phyloP scores from a whole-genome alignment of 768 basidiomycete genomes.

The Podaxis carcinomalis region DNA sequence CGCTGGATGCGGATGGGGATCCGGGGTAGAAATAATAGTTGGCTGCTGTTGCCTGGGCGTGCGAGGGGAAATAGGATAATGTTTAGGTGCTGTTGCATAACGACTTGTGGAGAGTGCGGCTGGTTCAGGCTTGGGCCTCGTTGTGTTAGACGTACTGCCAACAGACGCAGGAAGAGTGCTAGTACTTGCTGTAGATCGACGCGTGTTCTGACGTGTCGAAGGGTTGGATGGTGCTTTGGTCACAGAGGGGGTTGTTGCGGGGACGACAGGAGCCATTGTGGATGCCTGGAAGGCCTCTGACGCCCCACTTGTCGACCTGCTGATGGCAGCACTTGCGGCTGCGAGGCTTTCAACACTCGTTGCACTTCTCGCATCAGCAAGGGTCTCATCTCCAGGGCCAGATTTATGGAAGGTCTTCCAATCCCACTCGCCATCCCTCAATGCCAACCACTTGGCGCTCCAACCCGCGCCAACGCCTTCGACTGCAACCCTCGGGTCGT shows the following conservation, averaged over 20 bases:
- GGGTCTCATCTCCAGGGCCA: conserved; percentile 25
- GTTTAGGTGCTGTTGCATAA: conserved; percentile 27
- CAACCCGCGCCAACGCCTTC: conserved; percentile 66
- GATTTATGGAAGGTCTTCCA: conserved; percentile 59
- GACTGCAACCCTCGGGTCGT: conserved; percentile 65
- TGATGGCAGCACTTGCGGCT: conserved; percentile 22
- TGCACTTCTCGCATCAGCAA: conserved; percentile 42
- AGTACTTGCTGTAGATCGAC: conserved; percentile 18
- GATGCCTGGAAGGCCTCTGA: conserved; percentile 23
- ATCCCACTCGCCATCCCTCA: conserved; percentile 56
- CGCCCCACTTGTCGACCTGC: conserved; percentile 26
- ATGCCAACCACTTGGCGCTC: conserved; percentile 53
- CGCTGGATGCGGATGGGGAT: conserved; percentile 73
- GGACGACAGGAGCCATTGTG: conserved; percentile 20
- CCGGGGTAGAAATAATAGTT: conserved; percentile 32
- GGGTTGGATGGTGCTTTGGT: conserved; percentile 7
- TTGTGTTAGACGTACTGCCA: conserved; percentile 21
- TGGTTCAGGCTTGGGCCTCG: conserved; percentile 36
- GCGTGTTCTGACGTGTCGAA: conserved; percentile 15
- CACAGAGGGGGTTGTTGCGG: conserved; percentile 15
- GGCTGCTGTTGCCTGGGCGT: conserved; percentile 33
- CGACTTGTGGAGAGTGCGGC: conserved; percentile 32
- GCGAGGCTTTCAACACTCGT: conserved; percentile 47
- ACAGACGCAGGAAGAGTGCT: conserved; percentile 17
- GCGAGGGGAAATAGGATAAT: conserved; percentile 47